A percentile compares a stretch with the other conserved stretches of the same genome.
Conservation (phyloP, 495 filamentous ascomycete genomes). For the Penicillium odoratum region DNA sequence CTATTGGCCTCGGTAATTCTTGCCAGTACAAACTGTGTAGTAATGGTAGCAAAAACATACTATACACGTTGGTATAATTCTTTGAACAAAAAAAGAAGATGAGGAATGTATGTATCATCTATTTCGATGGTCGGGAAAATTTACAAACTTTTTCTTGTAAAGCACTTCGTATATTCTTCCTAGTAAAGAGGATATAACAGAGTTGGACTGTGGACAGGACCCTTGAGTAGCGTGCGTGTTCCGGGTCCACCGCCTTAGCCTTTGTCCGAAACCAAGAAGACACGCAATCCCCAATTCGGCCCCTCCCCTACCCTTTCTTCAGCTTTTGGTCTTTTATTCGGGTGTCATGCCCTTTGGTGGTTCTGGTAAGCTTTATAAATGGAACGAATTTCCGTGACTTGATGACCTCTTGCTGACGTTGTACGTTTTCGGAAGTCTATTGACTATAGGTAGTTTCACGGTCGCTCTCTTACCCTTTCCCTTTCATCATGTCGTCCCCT, state of each 20-base stretch:
- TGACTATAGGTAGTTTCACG: conserved; percentile 38
- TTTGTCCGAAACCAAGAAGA: conserved; percentile 2
- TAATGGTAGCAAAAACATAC: too few relatives aligned
- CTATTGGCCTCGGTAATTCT: too few relatives aligned
- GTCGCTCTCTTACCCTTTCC: conserved; percentile 30
- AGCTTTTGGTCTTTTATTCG: conserved; percentile 16
- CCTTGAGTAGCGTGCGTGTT: neutral
- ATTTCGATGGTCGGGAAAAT: too few relatives aligned
- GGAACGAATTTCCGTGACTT: neutral
- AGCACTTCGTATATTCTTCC: too few relatives aligned
- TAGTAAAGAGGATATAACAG: neutral
- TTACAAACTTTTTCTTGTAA: too few relatives aligned
- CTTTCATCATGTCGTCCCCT: conserved; percentile 40
- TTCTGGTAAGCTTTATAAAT: conserved; percentile 20
- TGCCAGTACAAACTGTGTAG: too few relatives aligned
- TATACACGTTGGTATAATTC: too few relatives aligned
- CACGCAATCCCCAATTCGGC: neutral
- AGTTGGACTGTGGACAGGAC: neutral
- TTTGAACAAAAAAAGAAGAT: too few relatives aligned
- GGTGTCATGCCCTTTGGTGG: conserved; percentile 34
- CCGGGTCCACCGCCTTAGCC: neutral
- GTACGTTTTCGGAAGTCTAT: conserved; percentile 27
- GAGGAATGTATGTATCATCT: too few relatives aligned
- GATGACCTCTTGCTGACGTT: conserved; percentile 13
- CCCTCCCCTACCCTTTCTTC: conserved; percentile 11